Evolutionary conservation across 2,329 filamentous ascomycete species (phyloP).

Genomic region (Aspergillus sp.): DNA sequence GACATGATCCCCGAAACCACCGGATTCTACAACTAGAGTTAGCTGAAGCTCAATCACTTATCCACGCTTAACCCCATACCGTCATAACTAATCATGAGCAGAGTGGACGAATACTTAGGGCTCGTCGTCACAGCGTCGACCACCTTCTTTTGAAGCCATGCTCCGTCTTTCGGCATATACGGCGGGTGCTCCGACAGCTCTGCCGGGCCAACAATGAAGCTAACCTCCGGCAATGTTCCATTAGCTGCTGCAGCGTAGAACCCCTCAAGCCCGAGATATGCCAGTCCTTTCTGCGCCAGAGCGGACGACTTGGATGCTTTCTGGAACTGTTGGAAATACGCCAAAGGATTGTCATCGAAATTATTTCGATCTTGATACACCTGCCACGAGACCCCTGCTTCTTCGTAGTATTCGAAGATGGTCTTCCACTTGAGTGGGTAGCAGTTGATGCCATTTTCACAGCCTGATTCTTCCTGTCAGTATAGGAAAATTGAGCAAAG

Average conservation of each 20-base stretch:
- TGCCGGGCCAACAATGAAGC: conserved; percentile 47
- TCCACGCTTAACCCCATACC: conserved; percentile 21
- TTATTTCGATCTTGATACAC: conserved; percentile 49
- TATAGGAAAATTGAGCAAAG: too few species aligned
- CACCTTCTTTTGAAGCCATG: conserved; percentile 51
- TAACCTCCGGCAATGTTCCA: conserved; percentile 49
- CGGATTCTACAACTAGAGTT: conserved; percentile 38
- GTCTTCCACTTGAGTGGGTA: conserved; percentile 54
- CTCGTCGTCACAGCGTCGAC: conserved; percentile 48
- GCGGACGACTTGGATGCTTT: conserved; percentile 36
- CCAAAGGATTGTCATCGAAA: conserved; percentile 52
- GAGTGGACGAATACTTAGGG: conserved; percentile 46
- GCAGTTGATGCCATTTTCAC: conserved; percentile 40
- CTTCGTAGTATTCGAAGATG: conserved; percentile 45
- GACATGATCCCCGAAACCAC: conserved; percentile 54
- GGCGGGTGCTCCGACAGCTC: conserved; percentile 53
- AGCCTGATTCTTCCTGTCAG: too few species aligned
- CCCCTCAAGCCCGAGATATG: conserved; percentile 42
- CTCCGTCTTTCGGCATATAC: conserved; percentile 50
- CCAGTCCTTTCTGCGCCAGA: conserved; percentile 44
- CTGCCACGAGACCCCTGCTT: conserved; percentile 47
- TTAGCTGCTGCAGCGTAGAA: conserved; percentile 49
- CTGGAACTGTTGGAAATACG: conserved; percentile 52
- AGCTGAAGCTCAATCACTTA: background rate
- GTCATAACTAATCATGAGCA: conserved; percentile 48